Percentiles rank a stretch among this genome's conserved stretches.
Conservation (phyloP, 2,329 filamentous ascomycete genomes). For the Juglanconis oblonga region DNA sequence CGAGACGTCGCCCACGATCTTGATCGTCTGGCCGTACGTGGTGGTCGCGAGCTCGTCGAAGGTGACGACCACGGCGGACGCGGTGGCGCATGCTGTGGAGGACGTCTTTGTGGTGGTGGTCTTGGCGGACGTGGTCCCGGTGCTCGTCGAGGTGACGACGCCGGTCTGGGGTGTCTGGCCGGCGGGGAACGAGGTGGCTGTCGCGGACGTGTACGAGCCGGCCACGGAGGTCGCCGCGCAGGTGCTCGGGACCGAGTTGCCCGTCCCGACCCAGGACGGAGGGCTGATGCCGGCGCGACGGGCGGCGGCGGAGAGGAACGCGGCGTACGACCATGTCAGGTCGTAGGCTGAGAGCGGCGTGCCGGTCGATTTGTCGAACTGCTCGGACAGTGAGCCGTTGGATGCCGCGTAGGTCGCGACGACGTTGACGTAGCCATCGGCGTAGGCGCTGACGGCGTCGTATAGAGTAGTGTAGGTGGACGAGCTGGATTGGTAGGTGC, state of each 20-base stretch:
- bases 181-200: conserved; percentile 46
- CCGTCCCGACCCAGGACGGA: conserved; percentile 51
- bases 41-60: conserved; percentile 61
- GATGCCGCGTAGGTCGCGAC: conserved; percentile 60
- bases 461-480: conserved; percentile 53
- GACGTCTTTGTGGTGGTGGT: conserved; percentile 23
- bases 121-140: conserved; percentile 28
- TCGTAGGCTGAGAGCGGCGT: conserved; percentile 61
- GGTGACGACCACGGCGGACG: conserved; percentile 53
- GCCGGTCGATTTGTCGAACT: conserved; percentile 56
- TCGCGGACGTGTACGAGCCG: conserved; percentile 51
- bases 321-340: conserved; percentile 72
- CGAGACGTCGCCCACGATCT: conserved; percentile 57
- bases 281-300: conserved; percentile 56
- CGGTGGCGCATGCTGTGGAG: conserved; percentile 34
- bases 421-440: conserved; percentile 59
- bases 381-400: conserved; percentile 66
- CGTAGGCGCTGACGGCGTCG: conserved; percentile 54
- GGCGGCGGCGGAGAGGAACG: conserved; percentile 62
- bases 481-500: conserved; percentile 56
- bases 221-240: conserved; percentile 46
- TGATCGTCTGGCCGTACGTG: conserved; percentile 60
- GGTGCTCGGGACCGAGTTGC: conserved; percentile 44
- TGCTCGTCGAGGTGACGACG: conserved; percentile 24
- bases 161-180: conserved; percentile 42